Conservation (phyloP, 1,139 yeast species). For the Yamadazyma dushanensis region DNA sequence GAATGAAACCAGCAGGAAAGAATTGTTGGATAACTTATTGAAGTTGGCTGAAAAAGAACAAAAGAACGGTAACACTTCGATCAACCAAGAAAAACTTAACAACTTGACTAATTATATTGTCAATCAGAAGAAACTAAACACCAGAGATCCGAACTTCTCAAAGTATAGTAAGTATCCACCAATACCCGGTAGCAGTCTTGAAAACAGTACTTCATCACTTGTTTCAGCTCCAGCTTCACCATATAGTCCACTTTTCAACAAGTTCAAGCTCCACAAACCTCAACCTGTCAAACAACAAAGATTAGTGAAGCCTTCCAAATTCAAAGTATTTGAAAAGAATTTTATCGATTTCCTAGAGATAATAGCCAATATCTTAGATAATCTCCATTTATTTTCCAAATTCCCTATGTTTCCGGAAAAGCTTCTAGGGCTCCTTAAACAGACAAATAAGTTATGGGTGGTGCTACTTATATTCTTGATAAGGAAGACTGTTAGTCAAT, state of each 20-base stretch:
- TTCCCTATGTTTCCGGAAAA: slow-evolving; percentile 45
- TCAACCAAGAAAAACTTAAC: slow-evolving; percentile 34
- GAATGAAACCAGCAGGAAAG: slow-evolving; percentile 20
- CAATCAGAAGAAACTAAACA: slow-evolving; percentile 12
- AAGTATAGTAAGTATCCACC: slow-evolving; percentile 15
- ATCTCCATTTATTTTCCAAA: slow-evolving; percentile 44
- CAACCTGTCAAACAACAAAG: slow-evolving; percentile 11
- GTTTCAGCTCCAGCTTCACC: not conserved
- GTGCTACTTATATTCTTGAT: slow-evolving; percentile 43
- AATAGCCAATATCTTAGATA: slow-evolving; percentile 43
- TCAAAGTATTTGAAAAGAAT: slow-evolving; percentile 32
- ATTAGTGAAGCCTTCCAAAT: slow-evolving; percentile 13
- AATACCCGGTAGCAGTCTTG: slow-evolving; percentile 12
- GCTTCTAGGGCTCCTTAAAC: slow-evolving; percentile 33
- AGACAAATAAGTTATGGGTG: slow-evolving; percentile 49
- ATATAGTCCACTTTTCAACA: slow-evolving; percentile 28
- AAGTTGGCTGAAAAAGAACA: slow-evolving; percentile 34
- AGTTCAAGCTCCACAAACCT: slow-evolving; percentile 18
- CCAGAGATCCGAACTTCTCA: not conserved
- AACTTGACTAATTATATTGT: slow-evolving; percentile 24
- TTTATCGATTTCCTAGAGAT: slow-evolving; percentile 36
- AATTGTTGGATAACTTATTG: slow-evolving; percentile 28
- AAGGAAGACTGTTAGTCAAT: slow-evolving; percentile 44
- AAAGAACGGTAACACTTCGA: slow-evolving; percentile 32
- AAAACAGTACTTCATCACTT: not conserved